Base-by-base conservation (phyloP, 1,139 yeast species). In the Zygosaccharomyces sapae region DNA sequence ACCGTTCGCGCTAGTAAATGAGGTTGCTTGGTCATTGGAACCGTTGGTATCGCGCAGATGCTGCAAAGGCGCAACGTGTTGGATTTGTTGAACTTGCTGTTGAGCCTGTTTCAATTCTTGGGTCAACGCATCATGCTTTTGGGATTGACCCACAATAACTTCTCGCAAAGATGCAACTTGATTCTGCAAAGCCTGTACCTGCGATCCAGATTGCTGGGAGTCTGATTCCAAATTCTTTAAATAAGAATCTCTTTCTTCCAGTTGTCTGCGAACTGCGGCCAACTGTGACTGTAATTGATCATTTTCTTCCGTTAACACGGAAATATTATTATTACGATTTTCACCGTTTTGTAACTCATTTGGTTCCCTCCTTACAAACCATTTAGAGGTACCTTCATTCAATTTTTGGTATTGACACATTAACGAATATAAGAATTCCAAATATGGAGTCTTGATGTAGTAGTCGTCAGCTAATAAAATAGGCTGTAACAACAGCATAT, bases 401-500 rank as follows among this genome's bases (percentile, higher is more conserved):
- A 81, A 65, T 54, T 75, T 78, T 47, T 74, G 74, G 49, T 74
- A 75, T 62, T 86, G 95, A 55, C 87, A 81, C 73, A 86, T 72
- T 50, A 83, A 77, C 2, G 96, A 88, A 64, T 87, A 89, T 50
- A 87, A 70, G 59, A 87, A 86, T 67, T 89, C 97, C 66, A 89
- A 74, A 63, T 89, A 89, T 2, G 97, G 96, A 1, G 96, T 86
- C 63, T 86, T 83, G 46, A 88, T 81, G 40, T 86, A 83, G 61
- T 79, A 78, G 64, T 88, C 96, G 67, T 88, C 96, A 13, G 94
- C 95, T 50, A 88, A 71, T 47, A 89, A 71, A 49, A 89, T 89
- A 3, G 96, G 96, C 63, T 88, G 95, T 51, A 89, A 73, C 48
- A 89, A 70, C 43, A 88, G 70, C 61, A 88, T 73, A 66, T 89